These are phyloP conservation scores for Lotus japonicus DNA, from an alignment of 306 rosid species.

Conservation along the genomic window DNA sequence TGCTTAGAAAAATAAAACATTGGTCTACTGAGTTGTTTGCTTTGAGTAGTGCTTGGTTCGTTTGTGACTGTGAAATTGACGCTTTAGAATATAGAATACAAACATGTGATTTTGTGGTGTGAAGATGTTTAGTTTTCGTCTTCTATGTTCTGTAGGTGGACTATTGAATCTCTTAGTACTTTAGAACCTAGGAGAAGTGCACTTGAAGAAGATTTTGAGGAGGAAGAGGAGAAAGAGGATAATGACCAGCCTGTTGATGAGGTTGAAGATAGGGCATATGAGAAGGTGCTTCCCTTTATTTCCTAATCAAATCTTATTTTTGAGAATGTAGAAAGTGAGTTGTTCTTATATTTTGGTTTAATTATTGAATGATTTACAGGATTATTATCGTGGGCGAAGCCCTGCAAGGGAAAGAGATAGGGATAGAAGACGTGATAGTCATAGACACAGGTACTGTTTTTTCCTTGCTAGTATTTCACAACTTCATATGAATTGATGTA, in stretches of 20 bases:
- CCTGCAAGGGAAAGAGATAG: slow-evolving; percentile 83
- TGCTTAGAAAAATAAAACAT: background rate
- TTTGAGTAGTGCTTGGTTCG: background rate
- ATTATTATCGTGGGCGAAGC: slow-evolving; percentile 80
- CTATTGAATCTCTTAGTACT: slow-evolving; percentile 56
- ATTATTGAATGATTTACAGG: slow-evolving; percentile 34
- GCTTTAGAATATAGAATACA: background rate
- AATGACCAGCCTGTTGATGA: slow-evolving; percentile 65
- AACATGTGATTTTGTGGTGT: background rate
- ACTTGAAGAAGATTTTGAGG: slow-evolving; percentile 96
- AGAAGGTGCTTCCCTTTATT: slow-evolving; percentile 44
- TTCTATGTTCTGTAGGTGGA: slow-evolving; percentile 51
- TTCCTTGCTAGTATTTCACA: background rate
- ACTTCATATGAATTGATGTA: background rate
- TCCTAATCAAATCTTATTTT: background rate
- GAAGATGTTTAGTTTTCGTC: background rate
- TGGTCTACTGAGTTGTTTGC: background rate
- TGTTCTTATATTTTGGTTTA: background rate
- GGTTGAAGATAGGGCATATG: slow-evolving; percentile 59
- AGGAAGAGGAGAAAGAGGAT: slow-evolving; percentile 97
- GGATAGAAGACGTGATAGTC: slow-evolving; percentile 84
- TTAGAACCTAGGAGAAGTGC: slow-evolving; percentile 86
- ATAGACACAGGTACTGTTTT: slow-evolving; percentile 71
- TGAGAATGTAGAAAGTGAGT: background rate
- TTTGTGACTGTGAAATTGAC: background rate